These are phyloP conservation scores for Rhizophagus sp. DNA, from an alignment of 192 early-diverging fungal genomes.

Conservation along the genomic window DNA sequence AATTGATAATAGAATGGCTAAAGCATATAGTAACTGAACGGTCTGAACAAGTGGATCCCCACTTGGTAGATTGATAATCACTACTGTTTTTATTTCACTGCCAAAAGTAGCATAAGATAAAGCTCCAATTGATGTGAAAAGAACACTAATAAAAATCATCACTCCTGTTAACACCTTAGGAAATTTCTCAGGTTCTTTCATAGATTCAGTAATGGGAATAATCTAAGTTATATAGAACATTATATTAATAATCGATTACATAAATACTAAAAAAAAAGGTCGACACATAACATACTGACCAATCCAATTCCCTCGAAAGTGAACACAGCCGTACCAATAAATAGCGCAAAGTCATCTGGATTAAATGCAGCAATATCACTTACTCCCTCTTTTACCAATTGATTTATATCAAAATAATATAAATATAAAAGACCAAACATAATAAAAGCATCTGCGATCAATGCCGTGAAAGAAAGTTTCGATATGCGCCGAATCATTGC, in stretches of 20 bases:
- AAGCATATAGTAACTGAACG: slow-evolving; percentile 84
- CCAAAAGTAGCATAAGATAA: slow-evolving; percentile 89
- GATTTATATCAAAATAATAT: slow-evolving; percentile 77
- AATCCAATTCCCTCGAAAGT: slow-evolving; percentile 87
- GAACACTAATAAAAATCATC: slow-evolving; percentile 74
- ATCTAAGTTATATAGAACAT: slow-evolving; percentile 37
- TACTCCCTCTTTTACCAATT: slow-evolving; percentile 63
- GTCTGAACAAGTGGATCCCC: slow-evolving; percentile 60
- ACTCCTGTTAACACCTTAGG: slow-evolving; percentile 76
- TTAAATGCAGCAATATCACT: slow-evolving; percentile 80
- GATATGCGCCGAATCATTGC: slow-evolving; percentile 85
- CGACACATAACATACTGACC: slow-evolving; percentile 12
- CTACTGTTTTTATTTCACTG: slow-evolving; percentile 78
- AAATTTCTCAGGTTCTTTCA: slow-evolving; percentile 92
- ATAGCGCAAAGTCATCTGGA: slow-evolving; percentile 76
- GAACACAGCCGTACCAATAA: slow-evolving; percentile 94
- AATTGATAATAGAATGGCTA: slow-evolving; percentile 93
- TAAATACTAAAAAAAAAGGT: neutral
- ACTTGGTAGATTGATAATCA: slow-evolving; percentile 85
- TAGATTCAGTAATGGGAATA: slow-evolving; percentile 81
- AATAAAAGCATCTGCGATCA: slow-evolving; percentile 93
- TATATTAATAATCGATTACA: neutral
- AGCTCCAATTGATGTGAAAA: slow-evolving; percentile 81
- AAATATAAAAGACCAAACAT: slow-evolving; percentile 84
- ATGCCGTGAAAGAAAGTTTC: slow-evolving; percentile 79